Base-by-base conservation (phyloP, 2,329 filamentous ascomycete species). In the Botrytis pseudocinerea region DNA sequence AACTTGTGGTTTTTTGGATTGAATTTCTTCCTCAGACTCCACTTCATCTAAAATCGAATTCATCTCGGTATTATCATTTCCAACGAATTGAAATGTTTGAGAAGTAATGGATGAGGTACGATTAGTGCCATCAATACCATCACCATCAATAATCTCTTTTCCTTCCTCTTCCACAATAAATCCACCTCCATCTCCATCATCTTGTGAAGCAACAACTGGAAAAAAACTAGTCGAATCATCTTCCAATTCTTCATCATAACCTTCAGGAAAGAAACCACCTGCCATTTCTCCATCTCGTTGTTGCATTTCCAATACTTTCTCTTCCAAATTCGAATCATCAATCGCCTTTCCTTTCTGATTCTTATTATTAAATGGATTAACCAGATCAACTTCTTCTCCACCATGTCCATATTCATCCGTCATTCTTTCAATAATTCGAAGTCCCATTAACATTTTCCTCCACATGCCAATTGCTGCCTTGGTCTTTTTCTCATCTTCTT, bases 401-500 rank as follows among this genome's bases (percentile, higher is more conserved):
- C 88, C 83, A 54, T 82, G 81, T 1, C 92, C 93, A 80, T 97
- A 97, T 74, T 97, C 93, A 71, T 90, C 87, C 59, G 86, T 86
- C 59, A 97, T 91, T 66, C 94, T 87, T 80, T 96, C 88, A 32
- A 93, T 87, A 73, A 98, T 96, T 4, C 94, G 87, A 82, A 98
- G 80, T 0, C 95, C 95, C 85, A 95, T 93, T 22, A 97, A 82
- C 77, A 98, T 93, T 82, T 93, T 97, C 73, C 93, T 89, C 96
- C 96, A 99, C 76, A 90, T 88, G 0, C 87, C 88, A 63, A 98
- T 80, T 0, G 92, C 90, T 20, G 88, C 86, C 75, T 92, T 94
- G 69, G 91, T 89, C 12, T 92, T 87, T 83, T 97, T 98, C 74
- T 92, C 91, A 74, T 96, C 91, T 80, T 97, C 94, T 78, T 94